A percentile compares a stretch with the other conserved stretches of the same genome.
These are phyloP conservation scores for Naganishia sp. DNA, from an alignment of 1,284 basidiomycete species.

Conservation along the genomic window DNA sequence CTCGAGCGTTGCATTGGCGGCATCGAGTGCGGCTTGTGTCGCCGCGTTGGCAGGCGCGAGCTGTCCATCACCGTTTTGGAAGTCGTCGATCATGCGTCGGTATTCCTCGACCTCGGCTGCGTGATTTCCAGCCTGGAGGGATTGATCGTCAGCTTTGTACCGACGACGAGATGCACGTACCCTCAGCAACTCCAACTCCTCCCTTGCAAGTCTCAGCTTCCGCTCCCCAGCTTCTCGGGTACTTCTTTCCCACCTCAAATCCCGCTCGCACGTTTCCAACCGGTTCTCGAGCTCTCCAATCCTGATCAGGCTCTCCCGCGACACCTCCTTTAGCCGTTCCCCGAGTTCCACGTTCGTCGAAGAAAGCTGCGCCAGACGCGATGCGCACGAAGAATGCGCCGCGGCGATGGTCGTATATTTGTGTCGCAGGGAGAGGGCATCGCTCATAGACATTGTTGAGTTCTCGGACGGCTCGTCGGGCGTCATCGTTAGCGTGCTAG, in stretches of 20 bases:
- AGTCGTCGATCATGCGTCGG: conserved; percentile 28
- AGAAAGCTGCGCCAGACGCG: conserved; percentile 42
- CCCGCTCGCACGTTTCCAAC: conserved; percentile 43
- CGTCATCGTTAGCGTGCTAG: conserved; percentile 46
- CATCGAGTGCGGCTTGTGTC: conserved; percentile 15
- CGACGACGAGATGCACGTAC: neutral
- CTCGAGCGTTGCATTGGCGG: conserved; percentile 11
- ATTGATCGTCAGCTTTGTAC: neutral
- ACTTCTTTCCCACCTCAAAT: conserved; percentile 49
- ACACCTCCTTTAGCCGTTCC: conserved; percentile 39
- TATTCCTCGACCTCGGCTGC: conserved; percentile 24
- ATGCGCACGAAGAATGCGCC: conserved; percentile 42
- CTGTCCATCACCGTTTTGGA: conserved; percentile 26
- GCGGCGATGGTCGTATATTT: conserved; percentile 44
- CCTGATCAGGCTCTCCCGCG: conserved; percentile 36
- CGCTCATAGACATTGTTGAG: conserved; percentile 34
- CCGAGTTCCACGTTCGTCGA: conserved; percentile 40
- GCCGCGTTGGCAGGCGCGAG: conserved; percentile 22
- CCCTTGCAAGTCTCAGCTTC: conserved; percentile 42
- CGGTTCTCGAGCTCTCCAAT: conserved; percentile 40
- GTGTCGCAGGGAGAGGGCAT: conserved; percentile 39
- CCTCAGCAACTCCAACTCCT: conserved; percentile 41
- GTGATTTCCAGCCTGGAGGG: conserved; percentile 3
- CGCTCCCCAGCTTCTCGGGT: conserved; percentile 45
- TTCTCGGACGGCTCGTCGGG: conserved; percentile 28